phyloP scores from a whole-genome alignment of 768 basidiomycete species.

The Rubroboletus pulcherrimus region DNA sequence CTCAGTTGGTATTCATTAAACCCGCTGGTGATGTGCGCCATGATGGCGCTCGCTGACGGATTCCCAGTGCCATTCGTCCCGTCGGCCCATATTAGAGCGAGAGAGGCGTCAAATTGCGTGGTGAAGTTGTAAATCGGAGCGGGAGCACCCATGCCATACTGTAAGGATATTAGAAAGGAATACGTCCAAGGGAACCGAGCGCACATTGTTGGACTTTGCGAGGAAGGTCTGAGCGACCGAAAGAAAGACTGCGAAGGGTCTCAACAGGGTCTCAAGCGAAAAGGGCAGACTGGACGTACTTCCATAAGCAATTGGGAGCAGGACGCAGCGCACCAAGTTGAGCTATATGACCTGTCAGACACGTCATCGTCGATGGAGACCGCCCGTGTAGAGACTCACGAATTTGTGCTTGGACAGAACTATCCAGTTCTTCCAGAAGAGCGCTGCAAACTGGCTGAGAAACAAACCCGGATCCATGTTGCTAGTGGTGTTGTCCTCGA shows the following conservation, averaged over 20 bases:
- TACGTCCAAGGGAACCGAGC: conserved; percentile 14
- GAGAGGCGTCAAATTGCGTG: conserved; percentile 49
- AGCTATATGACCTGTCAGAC: conserved; percentile 35
- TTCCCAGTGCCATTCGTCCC: conserved; percentile 52
- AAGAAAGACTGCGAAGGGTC: conserved; percentile 43
- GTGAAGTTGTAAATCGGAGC: conserved; percentile 46
- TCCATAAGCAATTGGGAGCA: conserved; percentile 63
- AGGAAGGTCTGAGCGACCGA: conserved; percentile 62
- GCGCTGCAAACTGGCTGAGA: conserved; percentile 55
- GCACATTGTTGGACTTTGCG: conserved; percentile 53
- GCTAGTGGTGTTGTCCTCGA: neutral
- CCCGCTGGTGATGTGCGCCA: conserved; percentile 51
- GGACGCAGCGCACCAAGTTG: conserved; percentile 57
- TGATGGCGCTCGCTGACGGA: conserved; percentile 57
- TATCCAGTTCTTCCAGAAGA: conserved; percentile 76
- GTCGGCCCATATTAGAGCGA: conserved; percentile 64
- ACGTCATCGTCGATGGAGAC: neutral
- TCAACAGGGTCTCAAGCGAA: neutral
- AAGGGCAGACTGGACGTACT: conserved; percentile 5
- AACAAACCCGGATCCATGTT: conserved; percentile 38
- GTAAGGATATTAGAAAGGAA: neutral
- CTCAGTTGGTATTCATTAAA: conserved; percentile 47
- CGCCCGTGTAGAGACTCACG: conserved; percentile 38
- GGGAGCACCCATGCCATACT: conserved; percentile 66
- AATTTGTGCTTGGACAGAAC: conserved; percentile 61